Percentiles rank a stretch among this genome's conserved stretches.
Evolutionary conservation across 768 basidiomycete species (phyloP).

Genomic region (Dendrothele bispora): DNA sequence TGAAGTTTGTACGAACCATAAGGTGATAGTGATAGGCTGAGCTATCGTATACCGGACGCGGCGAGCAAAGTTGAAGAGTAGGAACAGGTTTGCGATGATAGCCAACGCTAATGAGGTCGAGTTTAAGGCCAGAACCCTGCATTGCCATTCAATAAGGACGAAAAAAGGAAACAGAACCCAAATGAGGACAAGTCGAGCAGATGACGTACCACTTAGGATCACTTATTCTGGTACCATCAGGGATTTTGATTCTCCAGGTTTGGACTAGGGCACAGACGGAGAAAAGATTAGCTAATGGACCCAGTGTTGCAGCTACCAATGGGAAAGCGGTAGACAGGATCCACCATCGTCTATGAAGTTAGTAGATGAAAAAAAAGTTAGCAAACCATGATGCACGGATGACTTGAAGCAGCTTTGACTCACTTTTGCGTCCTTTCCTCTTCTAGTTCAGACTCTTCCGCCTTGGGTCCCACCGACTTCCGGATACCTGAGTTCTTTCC

Average conservation of each 20-base stretch:
- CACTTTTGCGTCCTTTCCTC: constrained; percentile 24
- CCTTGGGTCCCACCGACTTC: no score
- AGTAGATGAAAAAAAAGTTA: not conserved
- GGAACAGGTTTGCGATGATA: constrained; percentile 31
- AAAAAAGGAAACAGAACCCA: not conserved
- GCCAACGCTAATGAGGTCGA: constrained; percentile 31
- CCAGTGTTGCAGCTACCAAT: constrained; percentile 40
- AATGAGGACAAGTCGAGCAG: not conserved
- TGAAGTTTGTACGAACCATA: no score
- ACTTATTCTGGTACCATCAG: constrained; percentile 15
- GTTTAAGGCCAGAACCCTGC: constrained; percentile 33
- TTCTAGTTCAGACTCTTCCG: constrained; percentile 1
- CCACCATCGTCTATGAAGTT: constrained; percentile 35
- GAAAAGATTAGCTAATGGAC: constrained; percentile 39
- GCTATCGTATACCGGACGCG: constrained; percentile 33
- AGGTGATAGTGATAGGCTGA: constrained; percentile 34
- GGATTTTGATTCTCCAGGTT: constrained; percentile 29
- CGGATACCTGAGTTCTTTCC: constrained; percentile 17
- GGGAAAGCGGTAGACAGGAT: constrained; percentile 41
- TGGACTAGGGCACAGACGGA: constrained; percentile 36
- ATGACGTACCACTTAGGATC: constrained; percentile 35
- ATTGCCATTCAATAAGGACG: no score
- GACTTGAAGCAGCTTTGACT: constrained; percentile 7
- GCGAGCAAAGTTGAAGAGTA: constrained; percentile 39
- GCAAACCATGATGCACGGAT: not conserved